Evolutionary conservation across 352 stramenopile species (phyloP).

Genomic region (Phytophthora rubi): DNA sequence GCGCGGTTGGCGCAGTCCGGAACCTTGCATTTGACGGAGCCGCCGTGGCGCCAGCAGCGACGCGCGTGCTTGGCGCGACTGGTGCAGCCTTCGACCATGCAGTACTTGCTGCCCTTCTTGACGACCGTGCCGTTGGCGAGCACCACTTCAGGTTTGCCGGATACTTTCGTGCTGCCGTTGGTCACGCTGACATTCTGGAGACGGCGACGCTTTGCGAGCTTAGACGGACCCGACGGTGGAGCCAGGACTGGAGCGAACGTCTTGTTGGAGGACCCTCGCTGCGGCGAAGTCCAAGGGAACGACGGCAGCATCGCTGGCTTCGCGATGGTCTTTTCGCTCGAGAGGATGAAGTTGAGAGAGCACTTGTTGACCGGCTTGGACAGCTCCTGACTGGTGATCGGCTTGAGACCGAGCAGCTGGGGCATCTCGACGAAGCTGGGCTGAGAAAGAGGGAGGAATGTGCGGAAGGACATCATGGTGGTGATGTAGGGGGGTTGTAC

Average conservation of each 20-base stretch:
- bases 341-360: constrained; percentile 64
- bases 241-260: constrained; percentile 43
- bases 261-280: constrained; percentile 43
- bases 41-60: constrained; percentile 63
- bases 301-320: constrained; percentile 32
- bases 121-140: constrained; percentile 30
- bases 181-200: constrained; percentile 37
- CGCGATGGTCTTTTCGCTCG: constrained; percentile 24
- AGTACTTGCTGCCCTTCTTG: constrained; percentile 69
- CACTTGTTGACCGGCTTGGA: constrained; percentile 51
- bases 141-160: constrained; percentile 24
- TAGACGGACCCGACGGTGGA: constrained; percentile 33
- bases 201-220: constrained; percentile 40
- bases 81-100: constrained; percentile 55
- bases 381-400: constrained; percentile 8
- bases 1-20: constrained; percentile 57
- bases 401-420: constrained; percentile 40
- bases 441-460: constrained; percentile 46
- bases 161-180: constrained; percentile 39
- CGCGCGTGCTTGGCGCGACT: constrained; percentile 62
- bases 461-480: constrained; percentile 47
- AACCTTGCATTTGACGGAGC: constrained; percentile 68
- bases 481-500: constrained; percentile 38
- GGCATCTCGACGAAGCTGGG: constrained; percentile 48
- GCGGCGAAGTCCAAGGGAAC: constrained; percentile 41